Evolutionary conservation across 352 stramenopile genomes (phyloP).

Genomic region (Pythium biforme): DNA sequence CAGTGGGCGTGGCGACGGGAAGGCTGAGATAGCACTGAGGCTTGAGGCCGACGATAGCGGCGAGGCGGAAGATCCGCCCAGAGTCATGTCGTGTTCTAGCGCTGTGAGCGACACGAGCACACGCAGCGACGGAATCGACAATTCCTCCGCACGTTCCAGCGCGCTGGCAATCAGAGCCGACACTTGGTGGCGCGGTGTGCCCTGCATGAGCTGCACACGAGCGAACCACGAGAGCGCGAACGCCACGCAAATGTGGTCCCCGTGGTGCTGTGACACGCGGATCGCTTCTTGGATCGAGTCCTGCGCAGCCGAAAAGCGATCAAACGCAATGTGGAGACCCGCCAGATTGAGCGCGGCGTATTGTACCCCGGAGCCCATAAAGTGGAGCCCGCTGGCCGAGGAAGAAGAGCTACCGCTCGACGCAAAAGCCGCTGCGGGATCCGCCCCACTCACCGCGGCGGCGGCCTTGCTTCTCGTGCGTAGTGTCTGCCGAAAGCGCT

Average conservation of each 20-base stretch:
- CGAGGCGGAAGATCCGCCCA: conserved; percentile 19
- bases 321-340: conserved; percentile 84
- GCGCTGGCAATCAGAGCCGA: conserved; percentile 47
- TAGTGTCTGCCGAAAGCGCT: conserved; percentile 10
- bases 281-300: conserved; percentile 92
- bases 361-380: conserved; percentile 72
- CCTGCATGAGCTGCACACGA: conserved; percentile 56
- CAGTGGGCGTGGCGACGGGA: conserved; percentile 24
- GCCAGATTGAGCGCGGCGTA: conserved; percentile 91
- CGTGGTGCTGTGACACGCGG: conserved; percentile 90
- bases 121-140: conserved; percentile 50
- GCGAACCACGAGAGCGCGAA: conserved; percentile 91
- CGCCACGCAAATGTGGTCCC: conserved; percentile 90
- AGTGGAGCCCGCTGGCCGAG: conserved; percentile 37
- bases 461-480: conserved; percentile 4
- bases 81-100: conserved; percentile 47
- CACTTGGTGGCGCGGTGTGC: conserved; percentile 55
- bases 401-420: background rate
- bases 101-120: conserved; percentile 46
- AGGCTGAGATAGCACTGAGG: conserved; percentile 3
- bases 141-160: conserved; percentile 59
- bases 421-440: background rate
- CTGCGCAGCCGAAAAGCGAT: conserved; percentile 68
- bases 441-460: background rate
- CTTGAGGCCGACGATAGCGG: background rate